These are phyloP conservation scores for Silene conica DNA, from an alignment of 148 eudicot species.

Conservation along the genomic window DNA sequence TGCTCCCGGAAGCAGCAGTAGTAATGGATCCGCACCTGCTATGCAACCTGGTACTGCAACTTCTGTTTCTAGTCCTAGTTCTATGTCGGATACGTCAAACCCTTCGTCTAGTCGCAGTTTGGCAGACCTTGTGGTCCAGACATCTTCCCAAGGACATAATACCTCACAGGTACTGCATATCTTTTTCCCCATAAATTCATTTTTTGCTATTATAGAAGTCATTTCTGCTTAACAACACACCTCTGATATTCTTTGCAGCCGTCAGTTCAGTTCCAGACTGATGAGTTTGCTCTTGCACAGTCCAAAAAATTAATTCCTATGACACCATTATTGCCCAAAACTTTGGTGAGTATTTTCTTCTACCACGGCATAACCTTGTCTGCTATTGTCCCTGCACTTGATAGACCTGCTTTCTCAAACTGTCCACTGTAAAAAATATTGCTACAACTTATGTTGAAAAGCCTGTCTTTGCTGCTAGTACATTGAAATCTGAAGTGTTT, in stretches of 20 bases:
- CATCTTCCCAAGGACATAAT: slow-evolving; percentile 45
- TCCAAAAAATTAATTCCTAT: slow-evolving; percentile 73
- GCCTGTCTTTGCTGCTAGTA: not conserved
- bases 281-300: slow-evolving; percentile 70
- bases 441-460: too few relatives aligned
- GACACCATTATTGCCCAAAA: slow-evolving; percentile 61
- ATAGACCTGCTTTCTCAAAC: not conserved
- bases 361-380: not conserved
- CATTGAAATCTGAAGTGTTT: not conserved
- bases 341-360: slow-evolving; percentile 38
- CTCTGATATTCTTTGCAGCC: slow-evolving; percentile 36
- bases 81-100: slow-evolving; percentile 31
- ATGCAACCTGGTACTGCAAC: not conserved
- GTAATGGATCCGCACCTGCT: slow-evolving; percentile 3
- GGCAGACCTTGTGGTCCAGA: slow-evolving; percentile 84
- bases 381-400: not conserved
- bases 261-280: slow-evolving; percentile 60
- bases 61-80: slow-evolving; percentile 17
- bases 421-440: not conserved
- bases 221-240: not conserved
- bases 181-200: not conserved
- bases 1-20: slow-evolving; percentile 11
- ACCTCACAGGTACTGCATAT: slow-evolving; percentile 47
- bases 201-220: not conserved
- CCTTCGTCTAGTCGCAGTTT: slow-evolving; percentile 49